phyloP scores from a whole-genome alignment of 768 basidiomycete genomes.

The Suillus americanus region DNA sequence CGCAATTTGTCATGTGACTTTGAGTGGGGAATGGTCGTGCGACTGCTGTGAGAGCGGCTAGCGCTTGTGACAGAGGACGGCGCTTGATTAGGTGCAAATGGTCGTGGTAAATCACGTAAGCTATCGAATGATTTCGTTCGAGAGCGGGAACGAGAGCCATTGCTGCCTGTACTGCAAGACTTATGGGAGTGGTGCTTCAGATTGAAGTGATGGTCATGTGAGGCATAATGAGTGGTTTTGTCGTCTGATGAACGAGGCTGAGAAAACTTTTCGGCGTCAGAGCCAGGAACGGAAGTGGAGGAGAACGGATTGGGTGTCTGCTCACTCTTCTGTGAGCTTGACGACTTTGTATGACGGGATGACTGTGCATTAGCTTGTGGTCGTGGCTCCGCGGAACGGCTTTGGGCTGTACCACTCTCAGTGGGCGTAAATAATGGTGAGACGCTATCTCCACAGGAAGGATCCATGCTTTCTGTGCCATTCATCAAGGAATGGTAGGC shows the following conservation, averaged over 20 bases:
- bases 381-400: constrained; percentile 14
- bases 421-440: constrained; percentile 21
- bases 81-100: constrained; percentile 9
- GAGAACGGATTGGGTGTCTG: constrained; percentile 12
- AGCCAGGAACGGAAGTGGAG: constrained; percentile 14
- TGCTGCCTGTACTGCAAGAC: constrained; percentile 11
- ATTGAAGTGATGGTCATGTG: constrained; percentile 12
- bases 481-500: constrained; percentile 57
- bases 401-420: constrained; percentile 20
- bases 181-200: constrained; percentile 18
- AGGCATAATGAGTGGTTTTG: constrained; percentile 9
- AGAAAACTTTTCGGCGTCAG: constrained; percentile 14
- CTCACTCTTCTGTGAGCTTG: constrained; percentile 28
- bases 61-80: constrained; percentile 9
- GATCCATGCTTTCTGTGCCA: constrained; percentile 35
- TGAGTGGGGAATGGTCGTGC: neutral
- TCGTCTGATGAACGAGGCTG: constrained; percentile 9
- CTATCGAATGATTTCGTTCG: constrained; percentile 24
- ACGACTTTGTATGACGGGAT: constrained; percentile 32
- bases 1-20: constrained; percentile 4
- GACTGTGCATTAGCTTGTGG: constrained; percentile 22
- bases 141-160: constrained; percentile 18
- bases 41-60: neutral
- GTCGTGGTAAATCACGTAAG: constrained; percentile 17
- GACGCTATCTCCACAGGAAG: constrained; percentile 27